Base-by-base conservation (phyloP, 495 filamentous ascomycete genomes). In the Penicillium bovifimosum region DNA sequence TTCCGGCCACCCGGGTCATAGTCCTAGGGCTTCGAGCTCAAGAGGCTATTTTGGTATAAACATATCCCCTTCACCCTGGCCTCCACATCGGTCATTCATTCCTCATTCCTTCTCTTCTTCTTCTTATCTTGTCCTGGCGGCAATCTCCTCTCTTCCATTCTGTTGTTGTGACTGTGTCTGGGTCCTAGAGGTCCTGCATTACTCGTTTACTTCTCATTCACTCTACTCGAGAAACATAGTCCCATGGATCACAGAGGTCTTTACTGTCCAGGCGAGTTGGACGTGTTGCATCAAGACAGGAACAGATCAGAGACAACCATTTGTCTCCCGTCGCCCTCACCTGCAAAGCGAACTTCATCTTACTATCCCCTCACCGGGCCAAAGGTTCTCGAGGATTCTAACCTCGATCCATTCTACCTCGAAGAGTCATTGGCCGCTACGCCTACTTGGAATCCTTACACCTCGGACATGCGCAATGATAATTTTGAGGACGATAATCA, bases 401-500 rank as follows among this genome's bases (percentile, higher is more conserved):
- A 74, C 39, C 62, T 60, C 11, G 73, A 76, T 49, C 73, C 73
- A 2, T 76, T 76, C 56, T 76, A 76, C 44, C 68, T 76, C 14
- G 73, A 76, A 44, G 54, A 67, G 36, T 68, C 73, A 10, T 50
- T 76, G 32, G 59, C 66, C 3, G 57, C 55, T 31, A 60, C 65
- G 26, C 60, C 60, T n/a, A 52, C 54, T 28, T 67, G 66, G 63
- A 53, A 65, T 24, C 50, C 59, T 24, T 62, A 61, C 41, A 54
- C 47, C 31, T 63, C 61, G 11, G 55, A 56, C 4, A 61, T 68
- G 52, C 65, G 67, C 50, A 63, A 75, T 69, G 66, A 67, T 35
- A 66, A 59, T 57, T 69, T 60, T 41, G 64, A 70, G 36, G 58
- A 71, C 47, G 46, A 61, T 35, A 59, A 61, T 54, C 61, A 67